phyloP scores from a whole-genome alignment of 345 rosid species.

The Kandelia obovata region DNA sequence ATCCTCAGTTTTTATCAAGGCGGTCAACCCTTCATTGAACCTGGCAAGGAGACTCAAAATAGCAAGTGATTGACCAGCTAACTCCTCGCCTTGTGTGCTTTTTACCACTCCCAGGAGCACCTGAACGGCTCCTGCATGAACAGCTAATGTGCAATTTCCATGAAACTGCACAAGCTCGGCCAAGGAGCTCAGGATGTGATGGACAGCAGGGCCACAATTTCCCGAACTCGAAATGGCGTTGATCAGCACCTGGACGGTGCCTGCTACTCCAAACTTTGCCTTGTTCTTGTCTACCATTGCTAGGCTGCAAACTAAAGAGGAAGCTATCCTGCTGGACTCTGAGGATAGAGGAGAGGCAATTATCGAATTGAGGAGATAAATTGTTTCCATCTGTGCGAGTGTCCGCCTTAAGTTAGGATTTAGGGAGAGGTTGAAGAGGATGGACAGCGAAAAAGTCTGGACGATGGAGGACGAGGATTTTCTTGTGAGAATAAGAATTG shows the following conservation, averaged over 20 bases:
- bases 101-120: slow-evolving; percentile 30
- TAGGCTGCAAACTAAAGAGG: slow-evolving; percentile 54
- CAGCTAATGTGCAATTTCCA: slow-evolving; percentile 59
- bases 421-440: slow-evolving; percentile 58
- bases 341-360: slow-evolving; percentile 30
- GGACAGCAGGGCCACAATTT: slow-evolving; percentile 23
- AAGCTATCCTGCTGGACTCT: slow-evolving; percentile 34
- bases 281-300: slow-evolving; percentile 69
- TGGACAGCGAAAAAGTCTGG: slow-evolving; percentile 36
- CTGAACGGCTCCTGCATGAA: slow-evolving; percentile 38
- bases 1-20: slow-evolving; percentile 30
- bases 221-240: slow-evolving; percentile 31
- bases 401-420: slow-evolving; percentile 48
- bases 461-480: slow-evolving; percentile 30
- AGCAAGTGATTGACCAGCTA: slow-evolving; percentile 40
- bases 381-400: slow-evolving; percentile 47
- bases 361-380: slow-evolving; percentile 42
- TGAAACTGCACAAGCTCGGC: slow-evolving; percentile 63
- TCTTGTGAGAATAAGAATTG: slow-evolving; percentile 32
- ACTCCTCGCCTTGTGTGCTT: slow-evolving; percentile 28
- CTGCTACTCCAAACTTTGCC: slow-evolving; percentile 62
- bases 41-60: slow-evolving; percentile 42
- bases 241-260: slow-evolving; percentile 41
- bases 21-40: slow-evolving; percentile 49
- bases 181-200: slow-evolving; percentile 47